A percentile compares a stretch with the other conserved stretches of the same genome.
Evolutionary conservation across 148 eudicot species (phyloP).

Genomic region (Spergularia marina): DNA sequence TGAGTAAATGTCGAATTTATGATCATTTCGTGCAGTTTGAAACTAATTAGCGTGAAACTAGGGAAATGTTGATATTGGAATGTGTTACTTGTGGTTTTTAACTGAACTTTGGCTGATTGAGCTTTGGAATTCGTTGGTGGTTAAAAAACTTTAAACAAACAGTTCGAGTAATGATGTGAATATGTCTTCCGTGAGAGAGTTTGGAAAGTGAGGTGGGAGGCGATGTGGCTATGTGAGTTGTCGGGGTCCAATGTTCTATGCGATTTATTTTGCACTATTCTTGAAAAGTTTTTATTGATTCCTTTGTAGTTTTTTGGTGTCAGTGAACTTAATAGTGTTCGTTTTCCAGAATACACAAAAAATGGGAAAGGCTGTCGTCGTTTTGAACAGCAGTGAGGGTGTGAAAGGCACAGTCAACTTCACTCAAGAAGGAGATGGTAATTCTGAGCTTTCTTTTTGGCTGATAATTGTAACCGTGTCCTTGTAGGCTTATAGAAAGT

Average conservation of each 20-base stretch:
- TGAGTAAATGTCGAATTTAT: no score
- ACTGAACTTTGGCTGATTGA: no score
- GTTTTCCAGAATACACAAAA: conserved; percentile 56
- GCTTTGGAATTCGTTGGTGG: no score
- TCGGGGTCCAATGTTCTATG: background rate
- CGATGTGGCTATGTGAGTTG: background rate
- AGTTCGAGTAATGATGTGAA: no score
- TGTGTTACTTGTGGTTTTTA: no score
- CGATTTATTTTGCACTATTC: background rate
- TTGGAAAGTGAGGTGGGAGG: conserved; percentile 2
- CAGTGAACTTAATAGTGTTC: background rate
- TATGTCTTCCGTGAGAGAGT: background rate
- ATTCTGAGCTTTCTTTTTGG: conserved; percentile 7
- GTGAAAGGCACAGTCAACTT: conserved; percentile 77
- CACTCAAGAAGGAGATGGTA: conserved; percentile 85
- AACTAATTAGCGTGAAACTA: no score
- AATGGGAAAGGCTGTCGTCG: conserved; percentile 92
- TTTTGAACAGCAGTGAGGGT: conserved; percentile 65
- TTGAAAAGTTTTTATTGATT: background rate
- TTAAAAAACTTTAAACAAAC: no score
- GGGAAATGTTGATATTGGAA: no score
- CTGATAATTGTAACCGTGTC: background rate
- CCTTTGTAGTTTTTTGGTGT: background rate
- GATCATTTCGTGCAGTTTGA: no score
- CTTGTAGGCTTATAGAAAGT: background rate